These are phyloP conservation scores for Cardamine resedifolia DNA, from an alignment of 345 rosid species.

Conservation along the genomic window DNA sequence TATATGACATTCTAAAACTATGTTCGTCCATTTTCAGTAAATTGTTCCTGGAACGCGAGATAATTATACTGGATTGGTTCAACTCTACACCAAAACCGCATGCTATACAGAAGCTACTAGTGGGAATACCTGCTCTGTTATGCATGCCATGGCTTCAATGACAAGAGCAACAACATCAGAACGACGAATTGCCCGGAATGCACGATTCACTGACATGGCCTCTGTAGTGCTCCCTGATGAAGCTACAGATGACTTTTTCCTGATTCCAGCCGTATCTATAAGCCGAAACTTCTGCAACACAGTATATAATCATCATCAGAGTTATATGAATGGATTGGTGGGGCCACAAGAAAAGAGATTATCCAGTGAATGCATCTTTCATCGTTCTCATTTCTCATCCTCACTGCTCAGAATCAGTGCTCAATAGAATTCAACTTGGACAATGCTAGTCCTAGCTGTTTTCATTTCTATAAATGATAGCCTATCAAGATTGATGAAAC, in stretches of 20 bases:
- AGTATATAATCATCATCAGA: conserved; percentile 23
- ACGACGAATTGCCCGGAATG: conserved; percentile 86
- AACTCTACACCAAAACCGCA: background rate
- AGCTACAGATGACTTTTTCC: conserved; percentile 86
- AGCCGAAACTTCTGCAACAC: conserved; percentile 78
- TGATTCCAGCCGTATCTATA: conserved; percentile 96
- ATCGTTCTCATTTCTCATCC: background rate
- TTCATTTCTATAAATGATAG: conserved; percentile 3
- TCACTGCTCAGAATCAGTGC: conserved; percentile 4
- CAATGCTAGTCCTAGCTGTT: too few species aligned
- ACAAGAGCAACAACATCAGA: conserved; percentile 97
- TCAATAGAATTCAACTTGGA: background rate
- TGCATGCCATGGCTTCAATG: conserved; percentile 95
- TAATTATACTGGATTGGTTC: background rate
- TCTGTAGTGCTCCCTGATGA: conserved; percentile 89
- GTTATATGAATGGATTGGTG: background rate
- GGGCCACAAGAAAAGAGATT: background rate
- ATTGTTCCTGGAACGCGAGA: background rate
- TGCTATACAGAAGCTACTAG: conserved; percentile 1
- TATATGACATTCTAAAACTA: background rate
- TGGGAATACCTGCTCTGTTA: conserved; percentile 83
- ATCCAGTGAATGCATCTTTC: conserved; percentile 8
- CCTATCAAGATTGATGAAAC: background rate
- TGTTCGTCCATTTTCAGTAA: background rate
- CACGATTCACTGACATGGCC: conserved; percentile 91